Conservation (phyloP, 2,329 filamentous ascomycete species). For the Penicillium sp. region DNA sequence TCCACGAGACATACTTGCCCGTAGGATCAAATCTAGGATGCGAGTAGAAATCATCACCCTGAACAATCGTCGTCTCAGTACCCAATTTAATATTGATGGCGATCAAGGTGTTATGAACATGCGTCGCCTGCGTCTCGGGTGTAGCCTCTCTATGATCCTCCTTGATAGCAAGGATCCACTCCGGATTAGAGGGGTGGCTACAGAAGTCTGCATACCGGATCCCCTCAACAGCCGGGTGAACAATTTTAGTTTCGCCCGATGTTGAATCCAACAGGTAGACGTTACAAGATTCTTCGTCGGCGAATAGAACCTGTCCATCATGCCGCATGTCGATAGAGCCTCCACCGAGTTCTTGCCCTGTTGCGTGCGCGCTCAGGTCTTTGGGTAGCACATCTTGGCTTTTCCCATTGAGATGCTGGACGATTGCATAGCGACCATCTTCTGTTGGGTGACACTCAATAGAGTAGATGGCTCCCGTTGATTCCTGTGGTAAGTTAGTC, state of each 20-base stretch:
- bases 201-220: slow-evolving; percentile 48
- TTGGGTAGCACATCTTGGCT: slow-evolving; percentile 46
- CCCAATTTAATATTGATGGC: slow-evolving; percentile 27
- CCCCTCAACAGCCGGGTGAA: slow-evolving; percentile 25
- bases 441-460: slow-evolving; percentile 38
- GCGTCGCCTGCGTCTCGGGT: slow-evolving; percentile 25
- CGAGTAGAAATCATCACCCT: slow-evolving; percentile 56
- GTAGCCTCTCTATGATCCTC: slow-evolving; percentile 49
- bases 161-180: slow-evolving; percentile 54
- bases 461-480: slow-evolving; percentile 33
- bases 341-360: slow-evolving; percentile 57
- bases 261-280: slow-evolving; percentile 47
- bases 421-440: slow-evolving; percentile 47
- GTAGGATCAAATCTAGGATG: slow-evolving; percentile 52
- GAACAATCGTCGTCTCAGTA: slow-evolving; percentile 40
- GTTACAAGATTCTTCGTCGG: slow-evolving; percentile 44
- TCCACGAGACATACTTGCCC: slow-evolving; percentile 51
- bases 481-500: slow-evolving; percentile 17
- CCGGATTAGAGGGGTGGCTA: slow-evolving; percentile 33
- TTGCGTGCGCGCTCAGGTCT: slow-evolving; percentile 47
- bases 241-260: slow-evolving; percentile 35
- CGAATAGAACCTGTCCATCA: slow-evolving; percentile 48
- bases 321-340: slow-evolving; percentile 44
- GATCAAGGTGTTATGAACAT: slow-evolving; percentile 35
- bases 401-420: slow-evolving; percentile 41